These are phyloP conservation scores for Atkinsonella texensis DNA, from an alignment of 2,329 filamentous ascomycete genomes.

Conservation along the genomic window DNA sequence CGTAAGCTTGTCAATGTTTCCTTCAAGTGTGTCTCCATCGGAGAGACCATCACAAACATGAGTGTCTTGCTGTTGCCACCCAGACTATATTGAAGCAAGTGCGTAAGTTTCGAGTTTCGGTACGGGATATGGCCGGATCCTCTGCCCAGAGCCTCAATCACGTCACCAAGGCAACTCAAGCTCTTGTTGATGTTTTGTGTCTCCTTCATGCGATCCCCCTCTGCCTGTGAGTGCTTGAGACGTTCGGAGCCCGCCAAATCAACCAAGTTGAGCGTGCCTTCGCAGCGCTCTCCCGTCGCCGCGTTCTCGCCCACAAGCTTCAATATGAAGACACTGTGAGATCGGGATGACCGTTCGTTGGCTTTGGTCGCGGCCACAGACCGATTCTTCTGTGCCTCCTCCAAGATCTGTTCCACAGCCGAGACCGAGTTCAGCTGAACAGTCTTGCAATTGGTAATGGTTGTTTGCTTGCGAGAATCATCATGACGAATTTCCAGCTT, in stretches of 20 bases:
- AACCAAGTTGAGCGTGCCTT: constrained; percentile 90
- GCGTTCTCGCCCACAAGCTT: constrained; percentile 61
- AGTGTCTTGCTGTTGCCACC: constrained; percentile 95
- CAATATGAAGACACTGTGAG: constrained; percentile 92
- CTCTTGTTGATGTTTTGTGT: constrained; percentile 97
- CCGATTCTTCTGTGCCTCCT: constrained; percentile 71
- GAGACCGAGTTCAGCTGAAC: constrained; percentile 67
- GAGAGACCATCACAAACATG: constrained; percentile 98
- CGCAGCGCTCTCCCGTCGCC: constrained; percentile 70
- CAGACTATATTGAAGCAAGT: constrained; percentile 85
- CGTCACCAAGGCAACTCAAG: constrained; percentile 81
- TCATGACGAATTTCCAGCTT: constrained; percentile 89
- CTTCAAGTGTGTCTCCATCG: constrained; percentile 76
- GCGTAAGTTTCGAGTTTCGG: constrained; percentile 92
- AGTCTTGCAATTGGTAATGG: constrained; percentile 66
- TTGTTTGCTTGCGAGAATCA: constrained; percentile 66
- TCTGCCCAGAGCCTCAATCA: constrained; percentile 83
- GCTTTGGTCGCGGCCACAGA: constrained; percentile 95
- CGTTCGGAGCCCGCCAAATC: constrained; percentile 91
- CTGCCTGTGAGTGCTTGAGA: constrained; percentile 73
- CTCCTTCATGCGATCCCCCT: constrained; percentile 80
- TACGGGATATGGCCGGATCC: constrained; percentile 83
- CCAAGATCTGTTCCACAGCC: constrained; percentile 69
- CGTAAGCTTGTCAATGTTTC: constrained; percentile 92
- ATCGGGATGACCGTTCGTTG: constrained; percentile 87